Evolutionary conservation across 2,329 filamentous ascomycete genomes (phyloP), one percentile per base, ranked within the genome.

Genomic region (Curvularia verruculosa): DNA sequence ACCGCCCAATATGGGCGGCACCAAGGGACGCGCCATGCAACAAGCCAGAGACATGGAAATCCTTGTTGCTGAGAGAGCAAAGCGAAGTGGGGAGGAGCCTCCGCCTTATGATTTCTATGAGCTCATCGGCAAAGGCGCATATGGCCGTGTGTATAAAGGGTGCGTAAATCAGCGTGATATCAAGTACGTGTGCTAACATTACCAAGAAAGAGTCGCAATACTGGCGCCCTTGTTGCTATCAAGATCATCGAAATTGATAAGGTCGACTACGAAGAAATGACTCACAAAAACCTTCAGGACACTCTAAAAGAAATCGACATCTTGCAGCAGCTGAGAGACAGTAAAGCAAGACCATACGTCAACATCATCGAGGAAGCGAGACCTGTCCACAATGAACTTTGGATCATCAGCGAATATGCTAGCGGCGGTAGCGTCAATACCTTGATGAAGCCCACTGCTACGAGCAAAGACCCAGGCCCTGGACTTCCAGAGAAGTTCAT

Each of bases 401-500:
- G 91, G 91, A 91, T 95, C 80, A 86, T 95, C 54, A 93, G 89
- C 57, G 90, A 95, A 77, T 92, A 93, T 75, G 93, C 91, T 67
- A 90, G 89, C 5, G 91, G 91, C 60, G 91, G 91, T 47, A 95
- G 91, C 73, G 88, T 96, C 6, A 82, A 85, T 56, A 88, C 86
- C 8, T 68, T 89, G 65, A 85, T 87, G 81, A 79, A 81, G 58
- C 82, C 79, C 7, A 63, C 67, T 29, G 63, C 68, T 50, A 65
- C 53, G 52, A 62, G 45, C 29, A 69, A 68, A 36, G 59, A 68
- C 50, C 64, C 64, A 18, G 66, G 63, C 10, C 66, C 70, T 10
- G 77, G 76, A 18, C 75, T 88, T 2, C 82, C 84, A 26, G 86
- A 88, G 64, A 82, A 82, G 57, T 88, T 83, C 70, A 85, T 88